These are phyloP conservation scores for Boletus mariae DNA, from an alignment of 1,284 basidiomycete genomes.

Conservation along the genomic window DNA sequence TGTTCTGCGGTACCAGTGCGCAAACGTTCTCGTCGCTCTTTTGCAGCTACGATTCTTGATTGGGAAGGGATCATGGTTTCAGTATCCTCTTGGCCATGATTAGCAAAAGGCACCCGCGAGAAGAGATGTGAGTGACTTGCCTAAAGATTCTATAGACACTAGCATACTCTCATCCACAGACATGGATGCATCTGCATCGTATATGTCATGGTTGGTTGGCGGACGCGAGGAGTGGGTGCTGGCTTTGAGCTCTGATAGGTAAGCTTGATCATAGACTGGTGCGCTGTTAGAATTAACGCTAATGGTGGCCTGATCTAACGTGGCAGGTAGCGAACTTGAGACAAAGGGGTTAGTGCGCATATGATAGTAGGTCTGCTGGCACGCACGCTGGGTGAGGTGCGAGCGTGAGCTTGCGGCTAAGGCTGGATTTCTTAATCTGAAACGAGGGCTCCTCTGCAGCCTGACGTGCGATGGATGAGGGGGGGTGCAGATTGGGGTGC, in stretches of 20 bases:
- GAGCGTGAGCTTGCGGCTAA: conserved; percentile 63
- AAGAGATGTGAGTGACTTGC: conserved; percentile 25
- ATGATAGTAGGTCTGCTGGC: conserved; percentile 20
- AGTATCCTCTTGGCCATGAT: conserved; percentile 16
- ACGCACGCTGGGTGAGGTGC: conserved; percentile 49
- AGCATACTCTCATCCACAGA: conserved; percentile 42
- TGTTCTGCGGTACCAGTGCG: conserved; percentile 51
- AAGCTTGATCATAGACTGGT: conserved; percentile 72
- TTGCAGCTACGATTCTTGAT: conserved; percentile 74
- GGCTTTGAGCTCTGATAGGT: conserved; percentile 82
- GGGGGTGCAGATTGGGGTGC: conserved; percentile 17
- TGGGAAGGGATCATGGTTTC: conserved; percentile 68
- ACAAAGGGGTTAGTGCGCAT: conserved; percentile 8
- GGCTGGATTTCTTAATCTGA: conserved; percentile 71
- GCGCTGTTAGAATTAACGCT: conserved; percentile 42
- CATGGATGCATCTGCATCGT: conserved; percentile 55
- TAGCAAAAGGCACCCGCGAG: neutral
- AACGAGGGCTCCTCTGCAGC: conserved; percentile 60
- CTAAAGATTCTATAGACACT: conserved; percentile 37
- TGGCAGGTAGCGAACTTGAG: conserved; percentile 35
- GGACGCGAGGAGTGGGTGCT: conserved; percentile 66
- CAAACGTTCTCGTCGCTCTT: conserved; percentile 70
- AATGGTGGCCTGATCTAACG: conserved; percentile 52
- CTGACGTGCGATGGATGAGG: conserved; percentile 33
- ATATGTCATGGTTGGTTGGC: conserved; percentile 35